Conservation (phyloP, 768 basidiomycete species). For the Auriculariales sp. region DNA sequence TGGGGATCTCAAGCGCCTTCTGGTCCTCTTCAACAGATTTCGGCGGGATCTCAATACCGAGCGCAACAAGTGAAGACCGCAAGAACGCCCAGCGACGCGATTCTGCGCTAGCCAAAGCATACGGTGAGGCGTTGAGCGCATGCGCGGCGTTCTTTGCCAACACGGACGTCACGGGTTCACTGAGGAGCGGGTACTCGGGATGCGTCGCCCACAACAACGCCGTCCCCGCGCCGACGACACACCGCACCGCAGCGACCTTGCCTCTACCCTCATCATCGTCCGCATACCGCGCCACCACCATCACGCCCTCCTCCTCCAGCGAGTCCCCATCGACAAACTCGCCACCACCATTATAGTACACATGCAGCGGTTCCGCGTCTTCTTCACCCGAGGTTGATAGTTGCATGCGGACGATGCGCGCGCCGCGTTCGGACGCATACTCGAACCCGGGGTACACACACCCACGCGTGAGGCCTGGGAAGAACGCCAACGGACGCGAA, state of each 20-base stretch:
- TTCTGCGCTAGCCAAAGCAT: conserved; percentile 13
- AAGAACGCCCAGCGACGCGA: conserved; percentile 18
- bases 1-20: not conserved
- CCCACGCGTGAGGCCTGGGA: conserved; percentile 23
- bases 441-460: conserved; percentile 27
- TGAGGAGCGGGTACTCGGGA: conserved; percentile 37
- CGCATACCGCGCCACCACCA: conserved; percentile 23
- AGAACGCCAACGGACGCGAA: conserved; percentile 27
- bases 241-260: conserved; percentile 22
- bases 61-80: conserved; percentile 18
- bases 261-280: conserved; percentile 11
- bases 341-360: conserved; percentile 33
- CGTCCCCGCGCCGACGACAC: conserved; percentile 29
- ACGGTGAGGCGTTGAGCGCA: conserved; percentile 9
- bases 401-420: conserved; percentile 19
- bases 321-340: conserved; percentile 18
- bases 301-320: conserved; percentile 7
- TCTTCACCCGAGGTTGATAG: conserved; percentile 9
- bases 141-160: conserved; percentile 4
- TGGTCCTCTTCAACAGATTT: not conserved
- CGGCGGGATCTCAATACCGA: conserved; percentile 26
- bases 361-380: conserved; percentile 11
- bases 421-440: conserved; percentile 27
- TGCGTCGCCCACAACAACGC: conserved; percentile 42
- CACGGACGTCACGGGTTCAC: conserved; percentile 19